phyloP scores from a whole-genome alignment of 345 rosid genomes.

The Melaleuca quinquenervia region DNA sequence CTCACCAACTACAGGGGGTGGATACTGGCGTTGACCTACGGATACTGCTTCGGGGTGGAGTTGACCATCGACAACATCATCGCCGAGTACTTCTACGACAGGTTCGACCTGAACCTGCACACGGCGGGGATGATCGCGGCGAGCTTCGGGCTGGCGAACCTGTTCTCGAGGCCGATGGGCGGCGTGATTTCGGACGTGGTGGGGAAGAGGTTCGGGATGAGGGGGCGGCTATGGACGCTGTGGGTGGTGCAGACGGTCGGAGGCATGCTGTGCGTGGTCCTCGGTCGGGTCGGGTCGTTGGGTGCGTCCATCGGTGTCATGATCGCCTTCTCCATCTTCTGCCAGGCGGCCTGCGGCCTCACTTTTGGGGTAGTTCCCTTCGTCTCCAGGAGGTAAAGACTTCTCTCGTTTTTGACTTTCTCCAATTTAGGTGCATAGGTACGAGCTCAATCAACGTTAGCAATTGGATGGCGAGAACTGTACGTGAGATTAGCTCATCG shows the following conservation, averaged over 20 bases:
- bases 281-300: slow-evolving; percentile 40
- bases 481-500: not conserved
- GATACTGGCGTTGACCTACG: slow-evolving; percentile 77
- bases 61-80: slow-evolving; percentile 74
- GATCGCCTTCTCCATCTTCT: slow-evolving; percentile 65
- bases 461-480: not conserved
- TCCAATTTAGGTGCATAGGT: not conserved
- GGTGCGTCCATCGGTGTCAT: slow-evolving; percentile 41
- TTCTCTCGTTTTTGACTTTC: not conserved
- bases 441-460: not conserved
- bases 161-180: slow-evolving; percentile 70
- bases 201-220: slow-evolving; percentile 66
- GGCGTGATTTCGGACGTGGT: slow-evolving; percentile 56
- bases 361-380: slow-evolving; percentile 93
- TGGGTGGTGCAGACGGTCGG: slow-evolving; percentile 70
- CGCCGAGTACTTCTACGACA: slow-evolving; percentile 80
- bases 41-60: slow-evolving; percentile 91
- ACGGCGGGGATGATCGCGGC: slow-evolving; percentile 92
- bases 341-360: slow-evolving; percentile 84
- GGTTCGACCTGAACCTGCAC: slow-evolving; percentile 57
- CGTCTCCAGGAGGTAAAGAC: slow-evolving; percentile 58
- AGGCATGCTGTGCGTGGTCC: slow-evolving; percentile 52
- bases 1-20: slow-evolving; percentile 74
- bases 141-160: slow-evolving; percentile 71
- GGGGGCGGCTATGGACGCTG: slow-evolving; percentile 79